Conservation (phyloP, 2,329 filamentous ascomycete species). For the Colletotrichum australisinense region DNA sequence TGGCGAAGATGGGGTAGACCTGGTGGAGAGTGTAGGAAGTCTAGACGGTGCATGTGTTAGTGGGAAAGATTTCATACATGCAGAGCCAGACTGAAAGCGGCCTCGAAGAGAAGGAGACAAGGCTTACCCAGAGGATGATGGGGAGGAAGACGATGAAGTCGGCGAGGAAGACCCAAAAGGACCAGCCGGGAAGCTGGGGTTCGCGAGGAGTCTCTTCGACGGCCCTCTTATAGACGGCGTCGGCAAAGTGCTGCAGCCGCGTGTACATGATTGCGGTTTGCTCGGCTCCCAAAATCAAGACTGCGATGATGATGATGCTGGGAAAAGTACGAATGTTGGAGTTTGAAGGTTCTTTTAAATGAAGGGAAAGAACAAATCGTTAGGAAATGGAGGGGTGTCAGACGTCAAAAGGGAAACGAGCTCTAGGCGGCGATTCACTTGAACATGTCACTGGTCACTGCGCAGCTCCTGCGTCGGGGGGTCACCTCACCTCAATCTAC, state of each 20-base stretch:
- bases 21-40: slow-evolving; percentile 61
- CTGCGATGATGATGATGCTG: not conserved
- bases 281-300: not conserved
- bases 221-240: slow-evolving; percentile 48
- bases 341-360: not conserved
- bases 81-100: not conserved
- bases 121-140: slow-evolving; percentile 54
- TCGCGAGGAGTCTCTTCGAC: slow-evolving; percentile 41
- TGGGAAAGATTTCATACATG: not conserved
- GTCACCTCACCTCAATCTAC: not conserved
- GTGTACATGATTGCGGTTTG: not conserved
- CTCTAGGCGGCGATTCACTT: slow-evolving; percentile 1
- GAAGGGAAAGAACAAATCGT: not conserved
- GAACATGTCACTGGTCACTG: slow-evolving; percentile 15
- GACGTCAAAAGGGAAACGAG: not conserved
- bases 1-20: slow-evolving; percentile 66
- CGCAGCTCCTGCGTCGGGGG: not conserved
- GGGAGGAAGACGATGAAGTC: slow-evolving; percentile 60
- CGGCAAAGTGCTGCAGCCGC: slow-evolving; percentile 17
- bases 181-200: slow-evolving; percentile 52
- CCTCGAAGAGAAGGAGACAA: not conserved
- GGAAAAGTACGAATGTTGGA: not conserved
- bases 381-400: not conserved
- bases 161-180: slow-evolving; percentile 50
- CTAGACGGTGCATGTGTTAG: slow-evolving; percentile 44